Conservation (phyloP, 192 early-diverging fungal genomes). For the Lobosporangium transversale region DNA sequence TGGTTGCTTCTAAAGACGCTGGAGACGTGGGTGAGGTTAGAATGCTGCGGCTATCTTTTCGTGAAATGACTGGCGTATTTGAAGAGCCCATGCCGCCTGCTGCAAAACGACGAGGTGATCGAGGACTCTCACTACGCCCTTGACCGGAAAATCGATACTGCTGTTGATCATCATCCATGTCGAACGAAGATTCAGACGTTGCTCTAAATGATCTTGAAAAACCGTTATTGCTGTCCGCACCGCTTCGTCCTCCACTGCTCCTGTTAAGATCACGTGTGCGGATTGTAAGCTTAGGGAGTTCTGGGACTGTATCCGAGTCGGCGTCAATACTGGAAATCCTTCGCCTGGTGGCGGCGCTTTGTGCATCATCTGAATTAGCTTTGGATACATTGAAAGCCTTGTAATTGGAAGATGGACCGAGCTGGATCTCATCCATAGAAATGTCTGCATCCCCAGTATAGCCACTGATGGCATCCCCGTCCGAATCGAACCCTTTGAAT, state of each 20-base stretch:
- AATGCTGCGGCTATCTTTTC: conserved; percentile 9
- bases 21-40: neutral
- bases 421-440: conserved; percentile 42
- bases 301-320: conserved; percentile 42
- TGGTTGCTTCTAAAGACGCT: neutral
- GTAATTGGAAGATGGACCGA: neutral
- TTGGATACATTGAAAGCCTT: too few species aligned
- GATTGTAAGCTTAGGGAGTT: conserved; percentile 33
- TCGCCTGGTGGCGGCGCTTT: neutral
- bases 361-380: neutral
- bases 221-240: neutral
- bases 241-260: conserved; percentile 6
- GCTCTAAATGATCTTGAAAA: conserved; percentile 1
- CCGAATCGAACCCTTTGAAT: conserved; percentile 42
- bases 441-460: conserved; percentile 51
- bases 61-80: conserved; percentile 1
- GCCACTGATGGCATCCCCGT: conserved; percentile 43
- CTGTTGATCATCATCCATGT: conserved; percentile 14
- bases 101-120: conserved; percentile 21
- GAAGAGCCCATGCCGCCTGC: neutral
- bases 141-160: too few species aligned
- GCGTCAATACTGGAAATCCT: conserved; percentile 40
- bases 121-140: conserved; percentile 7
- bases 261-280: conserved; percentile 38
- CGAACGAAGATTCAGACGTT: conserved; percentile 25